These are phyloP conservation scores for Rhynchosporium secalis DNA, from an alignment of 2,329 filamentous ascomycete genomes.

Conservation along the genomic window DNA sequence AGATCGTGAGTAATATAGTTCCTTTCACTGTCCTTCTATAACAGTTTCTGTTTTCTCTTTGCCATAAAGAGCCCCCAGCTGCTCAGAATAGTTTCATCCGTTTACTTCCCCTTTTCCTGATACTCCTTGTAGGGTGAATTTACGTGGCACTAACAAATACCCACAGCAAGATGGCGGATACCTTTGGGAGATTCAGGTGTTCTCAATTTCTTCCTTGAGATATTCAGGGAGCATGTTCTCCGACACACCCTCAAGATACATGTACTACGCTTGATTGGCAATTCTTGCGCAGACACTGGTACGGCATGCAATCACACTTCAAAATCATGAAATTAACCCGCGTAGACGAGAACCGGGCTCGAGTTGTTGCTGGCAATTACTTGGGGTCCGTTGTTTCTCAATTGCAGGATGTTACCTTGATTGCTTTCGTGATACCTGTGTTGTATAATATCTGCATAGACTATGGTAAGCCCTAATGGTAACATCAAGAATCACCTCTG, in stretches of 20 bases:
- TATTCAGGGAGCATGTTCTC: constrained; percentile 45
- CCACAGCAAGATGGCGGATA: constrained; percentile 54
- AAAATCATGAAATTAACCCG: constrained; percentile 11
- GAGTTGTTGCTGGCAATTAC: constrained; percentile 52
- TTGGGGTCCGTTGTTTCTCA: constrained; percentile 51
- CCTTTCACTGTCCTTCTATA: not conserved
- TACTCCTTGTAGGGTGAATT: not conserved
- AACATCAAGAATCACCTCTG: constrained; percentile 24
- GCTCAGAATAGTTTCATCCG: too few relatives aligned
- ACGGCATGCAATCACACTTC: constrained; percentile 18
- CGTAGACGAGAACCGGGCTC: constrained; percentile 58
- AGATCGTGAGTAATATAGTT: constrained; percentile 47
- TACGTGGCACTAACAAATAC: constrained; percentile 24
- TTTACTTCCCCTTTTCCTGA: not conserved
- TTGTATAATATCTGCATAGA: constrained; percentile 64
- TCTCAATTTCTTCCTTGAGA: constrained; percentile 54
- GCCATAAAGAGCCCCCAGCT: too few relatives aligned
- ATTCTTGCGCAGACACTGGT: constrained; percentile 63
- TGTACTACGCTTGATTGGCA: constrained; percentile 58
- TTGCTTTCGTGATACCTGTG: constrained; percentile 59
- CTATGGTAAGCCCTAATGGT: constrained; percentile 51
- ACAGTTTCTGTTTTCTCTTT: not conserved
- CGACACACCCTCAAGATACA: constrained; percentile 52
- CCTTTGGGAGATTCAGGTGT: constrained; percentile 59
- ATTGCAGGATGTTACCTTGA: constrained; percentile 46